A percentile compares a stretch with the other conserved stretches of the same genome.
Conservation (phyloP, 805 yeast species). For the Metschnikowia noctiluminum region DNA sequence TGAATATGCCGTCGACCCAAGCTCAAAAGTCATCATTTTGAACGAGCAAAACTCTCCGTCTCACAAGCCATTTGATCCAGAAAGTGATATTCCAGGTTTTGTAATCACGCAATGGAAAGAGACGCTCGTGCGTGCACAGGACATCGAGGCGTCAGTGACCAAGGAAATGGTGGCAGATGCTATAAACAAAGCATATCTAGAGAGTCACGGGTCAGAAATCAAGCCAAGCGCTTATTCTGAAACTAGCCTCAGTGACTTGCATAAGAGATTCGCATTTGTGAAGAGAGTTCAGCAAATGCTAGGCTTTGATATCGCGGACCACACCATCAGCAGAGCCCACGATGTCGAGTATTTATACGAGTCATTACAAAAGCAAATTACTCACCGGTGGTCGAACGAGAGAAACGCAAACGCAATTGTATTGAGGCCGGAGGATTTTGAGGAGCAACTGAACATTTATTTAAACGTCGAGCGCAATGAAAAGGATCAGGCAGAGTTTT, state of each 20-base stretch:
- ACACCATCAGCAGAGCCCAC: conserved; percentile 40
- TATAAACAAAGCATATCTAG: conserved; percentile 24
- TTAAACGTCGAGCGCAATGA: conserved; percentile 50
- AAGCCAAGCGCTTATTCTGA: conserved; percentile 2
- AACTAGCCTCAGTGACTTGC: conserved; percentile 32
- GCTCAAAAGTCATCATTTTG: conserved; percentile 34
- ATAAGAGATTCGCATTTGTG: conserved; percentile 45
- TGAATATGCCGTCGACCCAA: conserved; percentile 31
- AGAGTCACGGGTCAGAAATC: conserved; percentile 12
- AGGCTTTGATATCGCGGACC: conserved; percentile 54
- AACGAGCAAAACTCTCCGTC: conserved; percentile 34
- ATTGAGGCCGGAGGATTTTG: conserved; percentile 52
- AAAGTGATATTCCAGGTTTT: conserved; percentile 34
- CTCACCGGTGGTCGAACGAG: conserved; percentile 49
- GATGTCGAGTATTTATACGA: conserved; percentile 36
- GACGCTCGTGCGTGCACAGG: conserved; percentile 20
- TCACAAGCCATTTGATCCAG: conserved; percentile 23
- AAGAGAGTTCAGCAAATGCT: conserved; percentile 48
- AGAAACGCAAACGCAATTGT: conserved; percentile 75
- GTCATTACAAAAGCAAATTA: conserved; percentile 38
- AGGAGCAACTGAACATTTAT: conserved; percentile 51
- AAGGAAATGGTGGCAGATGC: conserved; percentile 23
- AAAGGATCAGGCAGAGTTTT: conserved; percentile 42
- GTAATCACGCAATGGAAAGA: conserved; percentile 36
- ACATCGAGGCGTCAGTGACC: conserved; percentile 29